A percentile compares a stretch with the other conserved stretches of the same genome.
Evolutionary conservation across 768 basidiomycete species (phyloP).

Genomic region (Paxillus rubicundulus): DNA sequence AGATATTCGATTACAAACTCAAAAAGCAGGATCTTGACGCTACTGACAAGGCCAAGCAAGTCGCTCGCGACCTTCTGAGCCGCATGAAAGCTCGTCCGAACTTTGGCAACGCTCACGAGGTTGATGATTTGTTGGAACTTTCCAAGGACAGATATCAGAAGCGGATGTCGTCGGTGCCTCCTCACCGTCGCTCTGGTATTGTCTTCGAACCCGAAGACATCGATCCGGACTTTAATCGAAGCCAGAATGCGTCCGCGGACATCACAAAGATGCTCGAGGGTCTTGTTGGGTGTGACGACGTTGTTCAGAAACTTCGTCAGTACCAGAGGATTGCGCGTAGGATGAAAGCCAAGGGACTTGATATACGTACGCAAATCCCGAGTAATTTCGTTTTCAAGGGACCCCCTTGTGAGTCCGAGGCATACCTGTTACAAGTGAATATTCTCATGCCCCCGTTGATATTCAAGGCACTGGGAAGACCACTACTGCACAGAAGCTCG

Average conservation of each 20-base stretch:
- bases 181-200: constrained; percentile 18
- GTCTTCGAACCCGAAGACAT: constrained; percentile 51
- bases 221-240: constrained; percentile 59
- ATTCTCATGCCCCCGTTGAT: no score
- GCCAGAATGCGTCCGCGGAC: constrained; percentile 45
- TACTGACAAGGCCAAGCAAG: constrained; percentile 52
- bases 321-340: constrained; percentile 50
- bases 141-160: constrained; percentile 49
- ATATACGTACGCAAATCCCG: constrained; percentile 53
- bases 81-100: constrained; percentile 45
- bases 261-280: constrained; percentile 58
- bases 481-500: constrained; percentile 60
- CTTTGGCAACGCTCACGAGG: constrained; percentile 64
- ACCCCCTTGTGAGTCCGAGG: constrained; percentile 50
- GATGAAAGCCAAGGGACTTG: constrained; percentile 40
- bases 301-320: constrained; percentile 44
- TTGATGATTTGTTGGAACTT: constrained; percentile 54
- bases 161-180: constrained; percentile 31
- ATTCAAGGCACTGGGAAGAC: constrained; percentile 57
- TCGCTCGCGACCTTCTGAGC: constrained; percentile 48
- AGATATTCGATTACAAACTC: constrained; percentile 56
- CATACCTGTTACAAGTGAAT: background rate
- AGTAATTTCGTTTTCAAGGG: constrained; percentile 71
- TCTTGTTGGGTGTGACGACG: constrained; percentile 56
- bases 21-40: constrained; percentile 55